Evolutionary conservation across 805 yeast species (phyloP).

Genomic region (Yamadazyma sp.): DNA sequence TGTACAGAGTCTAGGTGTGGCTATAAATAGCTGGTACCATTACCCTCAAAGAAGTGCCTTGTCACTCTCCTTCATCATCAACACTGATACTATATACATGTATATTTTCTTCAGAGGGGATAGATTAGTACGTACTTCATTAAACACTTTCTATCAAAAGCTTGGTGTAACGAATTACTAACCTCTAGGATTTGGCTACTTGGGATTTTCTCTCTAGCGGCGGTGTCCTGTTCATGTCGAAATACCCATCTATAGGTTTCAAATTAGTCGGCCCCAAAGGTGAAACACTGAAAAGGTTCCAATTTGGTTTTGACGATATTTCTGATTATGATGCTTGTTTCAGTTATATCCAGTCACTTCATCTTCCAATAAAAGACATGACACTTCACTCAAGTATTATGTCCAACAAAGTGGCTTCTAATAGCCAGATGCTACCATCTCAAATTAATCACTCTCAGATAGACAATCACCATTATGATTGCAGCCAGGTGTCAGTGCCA

Average conservation of each 20-base stretch:
- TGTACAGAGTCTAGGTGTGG: too few species aligned
- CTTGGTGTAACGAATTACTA: constrained; percentile 6
- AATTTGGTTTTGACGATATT: constrained; percentile 19
- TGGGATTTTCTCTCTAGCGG: too few species aligned
- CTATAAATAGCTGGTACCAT: constrained; percentile 26
- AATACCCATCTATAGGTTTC: constrained; percentile 27
- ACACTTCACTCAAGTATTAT: too few species aligned
- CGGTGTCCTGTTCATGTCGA: constrained; percentile 18
- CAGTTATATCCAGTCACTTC: constrained; percentile 3
- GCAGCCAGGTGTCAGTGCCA: neutral
- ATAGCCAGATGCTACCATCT: too few species aligned
- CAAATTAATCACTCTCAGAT: too few species aligned
- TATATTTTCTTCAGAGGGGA: constrained; percentile 11
- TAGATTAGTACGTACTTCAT: constrained; percentile 10
- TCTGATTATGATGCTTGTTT: constrained; percentile 6
- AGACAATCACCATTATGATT: too few species aligned
- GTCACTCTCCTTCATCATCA: constrained; percentile 8
- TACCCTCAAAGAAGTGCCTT: constrained; percentile 21
- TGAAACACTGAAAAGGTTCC: constrained; percentile 22
- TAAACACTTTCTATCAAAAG: neutral
- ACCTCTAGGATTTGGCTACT: too few species aligned
- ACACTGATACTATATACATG: constrained; percentile 8
- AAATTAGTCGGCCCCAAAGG: constrained; percentile 20
- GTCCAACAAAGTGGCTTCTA: too few species aligned
- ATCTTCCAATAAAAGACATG: too few species aligned